Conservation (phyloP, 371 early-diverging fungal species). For the Haplosporangium sp. region DNA sequence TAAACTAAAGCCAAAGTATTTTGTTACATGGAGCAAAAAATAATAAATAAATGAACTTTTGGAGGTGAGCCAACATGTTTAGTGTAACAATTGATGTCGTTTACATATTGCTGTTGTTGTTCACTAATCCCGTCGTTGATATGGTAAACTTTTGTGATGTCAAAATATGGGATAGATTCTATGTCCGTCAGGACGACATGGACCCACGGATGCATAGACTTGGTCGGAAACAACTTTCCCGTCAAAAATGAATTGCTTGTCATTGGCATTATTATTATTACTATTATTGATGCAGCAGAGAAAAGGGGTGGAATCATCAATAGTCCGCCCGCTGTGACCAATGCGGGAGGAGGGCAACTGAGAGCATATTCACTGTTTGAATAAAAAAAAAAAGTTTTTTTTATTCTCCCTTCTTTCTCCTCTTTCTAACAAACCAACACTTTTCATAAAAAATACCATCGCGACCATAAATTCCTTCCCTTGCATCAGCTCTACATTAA, state of each 20-base stretch:
- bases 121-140: background rate
- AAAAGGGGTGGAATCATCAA: background rate
- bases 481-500: background rate
- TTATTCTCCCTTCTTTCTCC: constrained; percentile 1
- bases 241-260: background rate
- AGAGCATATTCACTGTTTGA: background rate
- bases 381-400: background rate
- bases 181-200: too few species aligned
- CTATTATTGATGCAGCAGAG: background rate
- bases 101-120: background rate
- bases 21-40: background rate
- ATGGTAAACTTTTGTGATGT: background rate
- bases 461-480: too few species aligned
- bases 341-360: background rate
- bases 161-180: too few species aligned
- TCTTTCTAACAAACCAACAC: background rate
- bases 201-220: too few species aligned
- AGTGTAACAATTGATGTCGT: background rate
- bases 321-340: background rate
- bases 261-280: background rate
- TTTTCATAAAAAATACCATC: too few species aligned
- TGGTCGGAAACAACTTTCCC: background rate
- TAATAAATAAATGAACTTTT: background rate
- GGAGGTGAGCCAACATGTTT: background rate
- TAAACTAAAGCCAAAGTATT: too few species aligned